A percentile compares a stretch with the other conserved stretches of the same genome.
phyloP scores from a whole-genome alignment of 2,329 filamentous ascomycete species.

The Fonsecaea erecta region DNA sequence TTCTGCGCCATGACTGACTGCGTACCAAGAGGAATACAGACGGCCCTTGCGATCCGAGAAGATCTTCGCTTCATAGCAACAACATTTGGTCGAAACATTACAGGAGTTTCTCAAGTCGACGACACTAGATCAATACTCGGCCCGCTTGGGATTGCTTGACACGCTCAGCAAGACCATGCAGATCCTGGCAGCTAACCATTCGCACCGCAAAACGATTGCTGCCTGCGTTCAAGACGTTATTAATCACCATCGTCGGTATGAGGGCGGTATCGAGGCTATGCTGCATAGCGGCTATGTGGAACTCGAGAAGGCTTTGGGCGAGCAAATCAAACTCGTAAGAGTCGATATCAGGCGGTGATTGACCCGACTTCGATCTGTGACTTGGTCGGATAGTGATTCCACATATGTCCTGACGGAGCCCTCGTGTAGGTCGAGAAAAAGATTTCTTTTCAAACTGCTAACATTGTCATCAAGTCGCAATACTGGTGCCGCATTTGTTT shows the following conservation, averaged over 20 bases:
- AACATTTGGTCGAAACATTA: conserved; percentile 73
- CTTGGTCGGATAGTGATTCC: too few species aligned
- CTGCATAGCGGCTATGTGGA: conserved; percentile 70
- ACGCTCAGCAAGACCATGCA: conserved; percentile 67
- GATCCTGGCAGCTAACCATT: conserved; percentile 64
- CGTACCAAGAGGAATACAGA: not conserved
- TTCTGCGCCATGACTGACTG: not conserved
- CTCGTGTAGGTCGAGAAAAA: too few species aligned
- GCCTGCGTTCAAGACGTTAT: conserved; percentile 77
- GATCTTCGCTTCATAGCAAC: conserved; percentile 42
- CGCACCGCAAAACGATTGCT: conserved; percentile 62
- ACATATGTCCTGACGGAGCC: too few species aligned
- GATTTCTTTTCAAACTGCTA: conserved; percentile 7
- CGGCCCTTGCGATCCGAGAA: not conserved
- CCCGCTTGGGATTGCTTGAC: conserved; percentile 71
- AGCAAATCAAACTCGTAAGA: conserved; percentile 91
- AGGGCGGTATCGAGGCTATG: conserved; percentile 65
- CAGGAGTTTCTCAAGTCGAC: conserved; percentile 79
- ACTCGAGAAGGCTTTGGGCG: conserved; percentile 90
- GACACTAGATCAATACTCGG: conserved; percentile 77
- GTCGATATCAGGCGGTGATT: too few species aligned
- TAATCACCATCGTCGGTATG: conserved; percentile 73
- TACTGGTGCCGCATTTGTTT: conserved; percentile 1
- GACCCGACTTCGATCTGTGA: too few species aligned
- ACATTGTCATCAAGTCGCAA: conserved; percentile 6